phyloP scores from a whole-genome alignment of 2,329 filamentous ascomycete species.

The Pseudogymnoascus sp. region DNA sequence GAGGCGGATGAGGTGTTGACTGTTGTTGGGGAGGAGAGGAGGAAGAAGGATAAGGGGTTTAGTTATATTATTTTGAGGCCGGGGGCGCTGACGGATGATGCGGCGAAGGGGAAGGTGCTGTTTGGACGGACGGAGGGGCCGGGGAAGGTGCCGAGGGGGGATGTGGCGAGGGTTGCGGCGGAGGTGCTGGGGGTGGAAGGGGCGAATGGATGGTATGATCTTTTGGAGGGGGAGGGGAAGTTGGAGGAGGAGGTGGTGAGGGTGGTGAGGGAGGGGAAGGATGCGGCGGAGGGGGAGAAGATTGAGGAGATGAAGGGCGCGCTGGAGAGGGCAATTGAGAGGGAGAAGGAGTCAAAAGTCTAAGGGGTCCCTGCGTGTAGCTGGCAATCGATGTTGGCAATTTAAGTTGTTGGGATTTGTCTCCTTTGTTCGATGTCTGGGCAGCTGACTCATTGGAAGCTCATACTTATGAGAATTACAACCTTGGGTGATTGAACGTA shows the following conservation, averaged over 20 bases:
- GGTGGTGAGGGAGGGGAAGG: conserved; percentile 40
- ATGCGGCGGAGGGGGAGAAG: conserved; percentile 45
- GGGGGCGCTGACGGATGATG: conserved; percentile 39
- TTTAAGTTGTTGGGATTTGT: not conserved
- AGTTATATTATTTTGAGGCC: conserved; percentile 47
- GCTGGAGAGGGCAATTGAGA: not conserved
- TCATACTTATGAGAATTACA: not conserved
- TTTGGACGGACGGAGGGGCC: conserved; percentile 33
- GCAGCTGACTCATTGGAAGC: not conserved
- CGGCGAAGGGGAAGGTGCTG: conserved; percentile 34
- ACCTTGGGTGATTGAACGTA: not conserved
- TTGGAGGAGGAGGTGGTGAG: conserved; percentile 39
- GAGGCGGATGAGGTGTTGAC: conserved; percentile 50
- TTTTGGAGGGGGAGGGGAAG: conserved; percentile 45
- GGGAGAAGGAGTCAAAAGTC: not conserved
- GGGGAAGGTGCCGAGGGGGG: conserved; percentile 40
- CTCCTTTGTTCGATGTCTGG: not conserved
- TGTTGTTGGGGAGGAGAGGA: conserved; percentile 34
- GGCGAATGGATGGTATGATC: conserved; percentile 44
- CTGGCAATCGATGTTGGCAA: not conserved
- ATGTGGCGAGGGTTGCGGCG: conserved; percentile 51
- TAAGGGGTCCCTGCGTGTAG: not conserved
- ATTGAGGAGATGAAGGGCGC: conserved; percentile 19
- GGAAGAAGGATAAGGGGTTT: conserved; percentile 15
- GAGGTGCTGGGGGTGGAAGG: conserved; percentile 41